Percentiles rank a stretch among this genome's conserved stretches.
Evolutionary conservation across 192 early-diverging fungal genomes (phyloP).

Genomic region (Coemansia sp.): DNA sequence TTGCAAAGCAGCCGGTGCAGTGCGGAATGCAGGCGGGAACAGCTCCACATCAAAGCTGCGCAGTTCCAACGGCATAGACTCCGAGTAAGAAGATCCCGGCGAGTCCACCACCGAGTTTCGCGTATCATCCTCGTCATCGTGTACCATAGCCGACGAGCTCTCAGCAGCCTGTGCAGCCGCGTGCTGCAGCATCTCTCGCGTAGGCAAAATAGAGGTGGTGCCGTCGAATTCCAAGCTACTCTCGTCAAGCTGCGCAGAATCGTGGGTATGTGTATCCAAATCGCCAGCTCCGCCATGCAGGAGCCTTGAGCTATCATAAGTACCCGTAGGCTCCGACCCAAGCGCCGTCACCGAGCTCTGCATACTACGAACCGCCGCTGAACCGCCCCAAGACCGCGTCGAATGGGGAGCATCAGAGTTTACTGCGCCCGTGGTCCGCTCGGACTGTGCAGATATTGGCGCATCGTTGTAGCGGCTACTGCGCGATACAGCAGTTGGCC

Average conservation of each 20-base stretch:
- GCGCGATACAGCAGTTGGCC: not conserved
- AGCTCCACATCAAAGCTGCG: slow-evolving; percentile 18
- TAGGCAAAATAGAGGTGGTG: slow-evolving; percentile 48
- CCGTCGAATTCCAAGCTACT: slow-evolving; percentile 33
- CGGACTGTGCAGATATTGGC: slow-evolving; percentile 19
- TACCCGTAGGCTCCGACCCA: slow-evolving; percentile 39
- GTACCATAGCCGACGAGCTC: slow-evolving; percentile 5
- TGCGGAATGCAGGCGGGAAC: slow-evolving; percentile 41
- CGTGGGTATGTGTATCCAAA: slow-evolving; percentile 11
- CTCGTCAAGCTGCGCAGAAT: slow-evolving; percentile 22
- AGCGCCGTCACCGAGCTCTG: slow-evolving; percentile 5
- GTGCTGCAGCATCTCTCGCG: slow-evolving; percentile 52
- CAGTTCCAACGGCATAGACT: slow-evolving; percentile 3
- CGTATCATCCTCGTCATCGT: slow-evolving; percentile 7
- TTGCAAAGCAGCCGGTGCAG: slow-evolving; percentile 28
- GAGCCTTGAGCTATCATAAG: slow-evolving; percentile 23
- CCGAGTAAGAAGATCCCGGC: slow-evolving; percentile 1
- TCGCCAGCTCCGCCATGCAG: not conserved
- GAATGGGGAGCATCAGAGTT: slow-evolving; percentile 9
- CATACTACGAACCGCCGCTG: not conserved
- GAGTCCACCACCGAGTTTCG: slow-evolving; percentile 10
- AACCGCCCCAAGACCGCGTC: slow-evolving; percentile 18
- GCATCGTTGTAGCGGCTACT: slow-evolving; percentile 6
- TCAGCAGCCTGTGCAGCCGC: slow-evolving; percentile 33
- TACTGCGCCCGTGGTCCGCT: slow-evolving; percentile 1